phyloP scores from a whole-genome alignment of 2,329 filamentous ascomycete species.

The Neoscytalidium dimidiatum region DNA sequence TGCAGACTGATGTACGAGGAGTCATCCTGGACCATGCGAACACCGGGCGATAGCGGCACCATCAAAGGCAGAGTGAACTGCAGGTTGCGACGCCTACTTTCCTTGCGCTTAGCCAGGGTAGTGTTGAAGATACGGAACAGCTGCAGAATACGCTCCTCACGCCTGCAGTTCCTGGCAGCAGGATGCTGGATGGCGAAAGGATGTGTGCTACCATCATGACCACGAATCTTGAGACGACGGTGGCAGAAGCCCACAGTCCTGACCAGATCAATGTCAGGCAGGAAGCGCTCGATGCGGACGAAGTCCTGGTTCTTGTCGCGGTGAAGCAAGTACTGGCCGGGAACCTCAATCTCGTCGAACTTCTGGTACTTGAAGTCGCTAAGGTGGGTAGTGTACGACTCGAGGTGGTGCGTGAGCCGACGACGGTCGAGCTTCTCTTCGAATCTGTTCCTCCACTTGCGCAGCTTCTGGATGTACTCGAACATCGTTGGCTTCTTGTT shows the following conservation, averaged over 20 bases:
- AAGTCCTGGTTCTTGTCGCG: constrained; percentile 99
- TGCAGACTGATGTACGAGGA: constrained; percentile 92
- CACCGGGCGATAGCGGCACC: constrained; percentile 91
- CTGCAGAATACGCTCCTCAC: constrained; percentile 93
- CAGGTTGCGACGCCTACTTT: constrained; percentile 87
- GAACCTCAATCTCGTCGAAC: constrained; percentile 97
- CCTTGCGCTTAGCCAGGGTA: constrained; percentile 86
- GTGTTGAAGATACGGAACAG: constrained; percentile 98
- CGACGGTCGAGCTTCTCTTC: constrained; percentile 95
- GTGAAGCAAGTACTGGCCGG: constrained; percentile 94
- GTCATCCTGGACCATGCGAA: constrained; percentile 94
- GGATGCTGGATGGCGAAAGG: constrained; percentile 96
- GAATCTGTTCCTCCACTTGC: constrained; percentile 95
- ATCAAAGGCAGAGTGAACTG: constrained; percentile 96
- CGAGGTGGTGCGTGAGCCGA: constrained; percentile 70
- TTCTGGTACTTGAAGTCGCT: constrained; percentile 98
- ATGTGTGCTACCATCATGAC: constrained; percentile 96
- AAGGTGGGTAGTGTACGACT: constrained; percentile 84
- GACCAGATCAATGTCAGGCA: constrained; percentile 91
- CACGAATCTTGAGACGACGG: constrained; percentile 89
- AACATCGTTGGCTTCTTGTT: constrained; percentile 94
- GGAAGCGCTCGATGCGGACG: constrained; percentile 92
- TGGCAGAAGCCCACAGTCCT: constrained; percentile 90
- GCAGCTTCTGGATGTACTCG: constrained; percentile 96
- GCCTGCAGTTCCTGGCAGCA: constrained; percentile 84